A percentile compares a stretch with the other conserved stretches of the same genome.
phyloP scores from a whole-genome alignment of 768 basidiomycete genomes.

The Termitomyces sp. region DNA sequence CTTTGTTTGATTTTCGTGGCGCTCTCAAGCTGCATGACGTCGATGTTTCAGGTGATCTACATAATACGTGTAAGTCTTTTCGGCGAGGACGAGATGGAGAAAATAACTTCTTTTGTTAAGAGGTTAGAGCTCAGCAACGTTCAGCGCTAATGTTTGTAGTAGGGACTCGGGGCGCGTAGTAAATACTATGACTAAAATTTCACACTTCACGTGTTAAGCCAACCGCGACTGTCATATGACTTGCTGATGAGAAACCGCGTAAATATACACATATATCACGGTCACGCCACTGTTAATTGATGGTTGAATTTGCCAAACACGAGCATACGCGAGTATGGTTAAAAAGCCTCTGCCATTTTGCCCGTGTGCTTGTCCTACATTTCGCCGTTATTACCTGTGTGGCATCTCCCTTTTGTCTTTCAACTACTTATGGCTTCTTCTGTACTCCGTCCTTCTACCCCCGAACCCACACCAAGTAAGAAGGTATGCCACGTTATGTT shows the following conservation, averaged over 20 bases:
- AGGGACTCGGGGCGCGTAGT: too few species aligned
- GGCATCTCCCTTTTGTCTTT: neutral
- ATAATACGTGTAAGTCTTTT: neutral
- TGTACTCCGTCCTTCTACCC: conserved; percentile 21
- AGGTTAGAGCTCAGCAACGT: neutral
- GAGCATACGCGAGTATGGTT: conserved; percentile 25
- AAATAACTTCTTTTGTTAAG: conserved; percentile 2
- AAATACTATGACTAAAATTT: conserved; percentile 4
- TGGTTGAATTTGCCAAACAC: conserved; percentile 27
- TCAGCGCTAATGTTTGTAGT: neutral
- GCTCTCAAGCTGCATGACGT: neutral
- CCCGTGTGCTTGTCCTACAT: neutral
- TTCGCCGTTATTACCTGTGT: conserved; percentile 1
- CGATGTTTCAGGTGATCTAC: conserved; percentile 6
- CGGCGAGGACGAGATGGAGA: too few species aligned
- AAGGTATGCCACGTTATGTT: conserved; percentile 28
- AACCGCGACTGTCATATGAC: neutral
- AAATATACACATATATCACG: conserved; percentile 21
- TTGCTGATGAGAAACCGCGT: conserved; percentile 9
- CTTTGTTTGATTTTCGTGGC: neutral
- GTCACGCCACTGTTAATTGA: conserved; percentile 13
- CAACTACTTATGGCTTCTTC: conserved; percentile 23
- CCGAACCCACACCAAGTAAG: conserved; percentile 44
- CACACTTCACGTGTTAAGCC: neutral
- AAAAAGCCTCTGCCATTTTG: conserved; percentile 10